Percentiles rank a stretch among this genome's conserved stretches.
These are phyloP conservation scores for Bretschneidera sinensis DNA, from an alignment of 345 rosid species.

Conservation along the genomic window DNA sequence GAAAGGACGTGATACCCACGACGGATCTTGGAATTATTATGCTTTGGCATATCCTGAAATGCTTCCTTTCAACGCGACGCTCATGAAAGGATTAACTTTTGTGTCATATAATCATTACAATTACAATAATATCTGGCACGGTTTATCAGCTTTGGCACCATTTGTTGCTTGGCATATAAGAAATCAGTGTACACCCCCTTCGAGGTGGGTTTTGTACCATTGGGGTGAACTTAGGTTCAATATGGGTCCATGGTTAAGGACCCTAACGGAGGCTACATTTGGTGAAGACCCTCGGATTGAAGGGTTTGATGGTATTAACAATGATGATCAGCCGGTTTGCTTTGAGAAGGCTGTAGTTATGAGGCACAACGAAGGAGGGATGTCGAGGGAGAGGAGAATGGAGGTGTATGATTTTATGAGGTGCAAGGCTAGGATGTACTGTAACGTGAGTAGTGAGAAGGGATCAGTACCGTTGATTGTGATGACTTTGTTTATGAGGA, in stretches of 20 bases:
- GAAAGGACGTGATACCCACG: constrained; percentile 52
- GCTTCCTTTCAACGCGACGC: constrained; percentile 45
- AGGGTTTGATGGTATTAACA: constrained; percentile 21
- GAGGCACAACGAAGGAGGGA: constrained; percentile 80
- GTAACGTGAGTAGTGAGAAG: constrained; percentile 33
- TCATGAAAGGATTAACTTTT: constrained; percentile 55
- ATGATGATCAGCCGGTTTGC: constrained; percentile 39
- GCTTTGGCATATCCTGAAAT: constrained; percentile 63
- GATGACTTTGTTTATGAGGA: constrained; percentile 68
- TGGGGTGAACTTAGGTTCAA: constrained; percentile 62
- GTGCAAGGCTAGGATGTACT: constrained; percentile 47
- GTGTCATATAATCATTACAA: constrained; percentile 64
- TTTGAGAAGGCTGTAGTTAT: constrained; percentile 72
- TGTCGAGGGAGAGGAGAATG: constrained; percentile 60
- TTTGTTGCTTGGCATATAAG: constrained; percentile 64
- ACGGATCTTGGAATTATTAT: constrained; percentile 71
- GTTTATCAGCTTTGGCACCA: constrained; percentile 44
- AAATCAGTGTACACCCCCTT: constrained; percentile 40
- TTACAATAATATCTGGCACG: constrained; percentile 72
- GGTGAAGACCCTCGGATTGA: constrained; percentile 25
- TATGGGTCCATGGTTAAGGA: constrained; percentile 47
- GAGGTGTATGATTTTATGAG: constrained; percentile 59
- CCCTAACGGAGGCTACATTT: constrained; percentile 43
- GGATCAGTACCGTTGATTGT: constrained; percentile 30
- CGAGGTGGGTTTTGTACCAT: constrained; percentile 63